Evolutionary conservation across 1,284 basidiomycete species (phyloP).

Genomic region (Golubevia pallescens): DNA sequence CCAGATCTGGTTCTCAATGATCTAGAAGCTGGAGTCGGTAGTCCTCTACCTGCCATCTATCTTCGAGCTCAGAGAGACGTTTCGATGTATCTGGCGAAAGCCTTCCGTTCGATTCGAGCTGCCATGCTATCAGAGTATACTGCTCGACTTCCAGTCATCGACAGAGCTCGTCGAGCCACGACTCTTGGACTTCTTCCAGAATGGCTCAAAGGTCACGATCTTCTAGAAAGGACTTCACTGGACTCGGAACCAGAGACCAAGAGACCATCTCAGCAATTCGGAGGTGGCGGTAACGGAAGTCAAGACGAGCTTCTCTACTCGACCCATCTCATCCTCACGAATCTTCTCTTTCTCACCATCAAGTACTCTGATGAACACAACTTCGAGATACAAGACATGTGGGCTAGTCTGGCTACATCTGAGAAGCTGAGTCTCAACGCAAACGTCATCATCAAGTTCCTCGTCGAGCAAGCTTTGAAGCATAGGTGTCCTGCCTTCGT

Average conservation of each 20-base stretch:
- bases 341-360: slow-evolving; percentile 82
- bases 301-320: slow-evolving; percentile 14
- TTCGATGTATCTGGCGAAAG: slow-evolving; percentile 78
- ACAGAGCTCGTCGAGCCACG: slow-evolving; percentile 27
- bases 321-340: slow-evolving; percentile 73
- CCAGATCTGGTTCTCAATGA: slow-evolving; percentile 73
- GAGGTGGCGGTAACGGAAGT: background rate
- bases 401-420: slow-evolving; percentile 77
- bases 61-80: slow-evolving; percentile 80
- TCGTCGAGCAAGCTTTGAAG: slow-evolving; percentile 85
- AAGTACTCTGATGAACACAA: slow-evolving; percentile 78
- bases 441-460: slow-evolving; percentile 79
- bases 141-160: slow-evolving; percentile 74
- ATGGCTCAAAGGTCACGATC: slow-evolving; percentile 37
- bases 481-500: slow-evolving; percentile 81
- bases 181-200: slow-evolving; percentile 44
- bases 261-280: background rate
- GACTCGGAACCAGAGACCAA: background rate
- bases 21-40: slow-evolving; percentile 79
- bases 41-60: slow-evolving; percentile 77
- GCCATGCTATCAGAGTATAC: slow-evolving; percentile 78
- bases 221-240: slow-evolving; percentile 17
- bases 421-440: slow-evolving; percentile 74
- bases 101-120: slow-evolving; percentile 76
- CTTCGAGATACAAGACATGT: slow-evolving; percentile 82